Evolutionary conservation across 345 rosid species (phyloP).

Genomic region (Salix suchowensis): DNA sequence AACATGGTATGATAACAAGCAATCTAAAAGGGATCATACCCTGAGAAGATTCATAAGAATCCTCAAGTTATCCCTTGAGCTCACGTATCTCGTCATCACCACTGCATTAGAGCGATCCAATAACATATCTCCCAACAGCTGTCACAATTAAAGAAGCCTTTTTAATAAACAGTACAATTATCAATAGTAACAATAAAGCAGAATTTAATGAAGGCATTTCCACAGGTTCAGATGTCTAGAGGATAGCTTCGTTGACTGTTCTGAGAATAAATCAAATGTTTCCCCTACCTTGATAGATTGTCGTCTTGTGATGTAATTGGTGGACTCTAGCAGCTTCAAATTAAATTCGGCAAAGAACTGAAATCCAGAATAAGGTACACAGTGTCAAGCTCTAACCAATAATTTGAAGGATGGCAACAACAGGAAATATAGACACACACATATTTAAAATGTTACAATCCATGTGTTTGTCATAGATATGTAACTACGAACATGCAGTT

Average conservation of each 20-base stretch:
- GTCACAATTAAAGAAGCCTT: constrained; percentile 3
- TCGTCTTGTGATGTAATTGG: constrained; percentile 87
- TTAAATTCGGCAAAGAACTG: constrained; percentile 88
- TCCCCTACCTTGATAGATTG: constrained; percentile 83
- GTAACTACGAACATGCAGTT: background rate
- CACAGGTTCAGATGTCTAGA: background rate
- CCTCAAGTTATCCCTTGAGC: constrained; percentile 61
- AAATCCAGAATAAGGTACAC: constrained; percentile 21
- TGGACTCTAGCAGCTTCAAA: constrained; percentile 85
- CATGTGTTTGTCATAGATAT: background rate
- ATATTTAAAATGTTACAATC: background rate
- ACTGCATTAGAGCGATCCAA: constrained; percentile 61
- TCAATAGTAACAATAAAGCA: constrained; percentile 5
- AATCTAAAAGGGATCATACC: constrained; percentile 24
- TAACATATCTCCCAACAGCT: constrained; percentile 53
- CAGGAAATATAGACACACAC: background rate
- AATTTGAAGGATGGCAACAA: background rate
- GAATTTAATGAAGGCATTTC: background rate
- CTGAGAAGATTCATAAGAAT: constrained; percentile 76
- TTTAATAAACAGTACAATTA: background rate
- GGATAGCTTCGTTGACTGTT: background rate
- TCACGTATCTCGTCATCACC: constrained; percentile 61
- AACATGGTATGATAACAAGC: background rate
- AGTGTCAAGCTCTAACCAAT: constrained; percentile 4
- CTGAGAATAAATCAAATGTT: background rate